Evolutionary conservation across 495 filamentous ascomycete species (phyloP).

Genomic region (Stereocaulon alpinum): DNA sequence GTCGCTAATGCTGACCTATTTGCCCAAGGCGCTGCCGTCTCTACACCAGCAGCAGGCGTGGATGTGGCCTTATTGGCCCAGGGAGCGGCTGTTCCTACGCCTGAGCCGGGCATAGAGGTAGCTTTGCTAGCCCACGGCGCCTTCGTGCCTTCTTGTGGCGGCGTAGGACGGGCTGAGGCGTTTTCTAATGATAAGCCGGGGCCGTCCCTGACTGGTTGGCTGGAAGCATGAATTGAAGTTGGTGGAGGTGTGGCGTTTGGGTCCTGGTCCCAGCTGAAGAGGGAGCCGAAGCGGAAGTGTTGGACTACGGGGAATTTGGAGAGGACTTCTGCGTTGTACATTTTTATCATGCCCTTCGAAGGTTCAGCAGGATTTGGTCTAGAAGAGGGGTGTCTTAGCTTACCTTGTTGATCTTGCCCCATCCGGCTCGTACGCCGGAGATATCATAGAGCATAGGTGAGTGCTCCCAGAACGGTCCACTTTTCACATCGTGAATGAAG

Average conservation of each 20-base stretch:
- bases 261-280: constrained; percentile 75
- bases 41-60: neutral
- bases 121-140: constrained; percentile 13
- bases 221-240: constrained; percentile 1
- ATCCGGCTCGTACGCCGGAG: constrained; percentile 77
- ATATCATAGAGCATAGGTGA: constrained; percentile 93
- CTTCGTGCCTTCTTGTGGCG: constrained; percentile 10
- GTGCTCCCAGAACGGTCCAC: constrained; percentile 96
- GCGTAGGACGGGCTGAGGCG: neutral
- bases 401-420: constrained; percentile 98
- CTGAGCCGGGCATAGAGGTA: neutral
- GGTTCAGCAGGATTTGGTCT: neutral
- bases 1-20: neutral
- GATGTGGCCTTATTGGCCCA: neutral
- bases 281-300: constrained; percentile 63
- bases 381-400: neutral
- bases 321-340: constrained; percentile 61
- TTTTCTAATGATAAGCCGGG: neutral
- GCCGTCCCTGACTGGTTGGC: constrained; percentile 8
- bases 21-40: neutral
- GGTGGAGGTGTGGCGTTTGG: constrained; percentile 28
- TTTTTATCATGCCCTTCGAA: constrained; percentile 57
- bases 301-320: constrained; percentile 64
- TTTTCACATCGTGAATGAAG: constrained; percentile 98
- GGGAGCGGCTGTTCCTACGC: neutral